phyloP scores from a whole-genome alignment of 2,329 filamentous ascomycete genomes.

The Claviceps lovelessii region DNA sequence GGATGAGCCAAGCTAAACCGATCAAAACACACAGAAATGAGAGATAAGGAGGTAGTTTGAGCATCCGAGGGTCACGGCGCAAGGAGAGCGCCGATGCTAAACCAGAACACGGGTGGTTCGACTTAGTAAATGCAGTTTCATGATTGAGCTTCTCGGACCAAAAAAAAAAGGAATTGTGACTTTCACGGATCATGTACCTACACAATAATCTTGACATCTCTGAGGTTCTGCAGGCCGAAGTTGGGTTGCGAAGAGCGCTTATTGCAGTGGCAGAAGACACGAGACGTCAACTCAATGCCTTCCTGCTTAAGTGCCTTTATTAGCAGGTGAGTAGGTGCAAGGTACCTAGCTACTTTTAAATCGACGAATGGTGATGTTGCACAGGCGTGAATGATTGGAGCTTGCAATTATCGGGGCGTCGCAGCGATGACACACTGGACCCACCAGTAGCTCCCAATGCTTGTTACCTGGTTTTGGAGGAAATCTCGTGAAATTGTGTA shows the following conservation, averaged over 20 bases:
- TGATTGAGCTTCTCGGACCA: not conserved
- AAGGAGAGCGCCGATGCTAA: conserved; percentile 50
- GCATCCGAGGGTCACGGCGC: conserved; percentile 65
- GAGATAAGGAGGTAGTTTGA: conserved; percentile 75
- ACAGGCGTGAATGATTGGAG: not conserved
- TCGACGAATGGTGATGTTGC: not conserved
- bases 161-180: not conserved
- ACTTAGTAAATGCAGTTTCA: not conserved
- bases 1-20: conserved; percentile 76
- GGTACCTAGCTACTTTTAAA: no score
- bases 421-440: not conserved
- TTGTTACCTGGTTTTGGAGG: no score
- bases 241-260: not conserved
- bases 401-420: not conserved
- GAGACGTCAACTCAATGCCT: not conserved
- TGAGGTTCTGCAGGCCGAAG: not conserved
- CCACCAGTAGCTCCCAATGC: not conserved
- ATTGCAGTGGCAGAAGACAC: not conserved
- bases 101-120: not conserved
- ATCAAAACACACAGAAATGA: conserved; percentile 73
- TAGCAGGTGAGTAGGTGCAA: no score
- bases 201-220: conserved; percentile 41
- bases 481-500: no score
- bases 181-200: conserved; percentile 18
- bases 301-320: no score